Percentiles rank a stretch among this genome's conserved stretches.
Conservation (phyloP, 2,329 filamentous ascomycete species). For the Aureobasidium zeae region DNA sequence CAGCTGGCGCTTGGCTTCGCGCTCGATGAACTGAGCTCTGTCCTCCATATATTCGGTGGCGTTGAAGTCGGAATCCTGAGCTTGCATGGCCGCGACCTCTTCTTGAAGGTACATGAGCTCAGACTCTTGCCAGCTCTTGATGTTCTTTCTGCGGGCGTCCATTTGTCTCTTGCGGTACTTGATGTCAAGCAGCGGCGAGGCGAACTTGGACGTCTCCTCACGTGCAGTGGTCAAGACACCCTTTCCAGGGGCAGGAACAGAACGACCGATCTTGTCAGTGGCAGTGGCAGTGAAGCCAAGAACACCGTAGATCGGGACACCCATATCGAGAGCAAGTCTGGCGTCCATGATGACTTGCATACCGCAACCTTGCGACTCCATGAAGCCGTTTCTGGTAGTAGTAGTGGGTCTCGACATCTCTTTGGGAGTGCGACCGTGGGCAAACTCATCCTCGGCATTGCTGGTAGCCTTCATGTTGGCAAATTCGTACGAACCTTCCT, state of each 20-base stretch:
- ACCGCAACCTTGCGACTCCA: conserved; percentile 98
- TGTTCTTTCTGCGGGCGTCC: conserved; percentile 84
- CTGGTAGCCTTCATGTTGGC: conserved; percentile 99
- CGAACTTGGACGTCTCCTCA: conserved; percentile 83
- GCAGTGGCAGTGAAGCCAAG: conserved; percentile 89
- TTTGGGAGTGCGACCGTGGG: conserved; percentile 83
- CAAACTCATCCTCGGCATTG: conserved; percentile 94
- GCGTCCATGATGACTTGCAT: conserved; percentile 98
- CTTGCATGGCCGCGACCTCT: conserved; percentile 84
- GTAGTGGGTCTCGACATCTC: conserved; percentile 98
- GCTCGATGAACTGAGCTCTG: conserved; percentile 76
- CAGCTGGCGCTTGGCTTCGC: conserved; percentile 78
- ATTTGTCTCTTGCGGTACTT: conserved; percentile 95
- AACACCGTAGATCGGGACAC: conserved; percentile 93
- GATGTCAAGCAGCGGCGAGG: conserved; percentile 90
- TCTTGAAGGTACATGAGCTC: conserved; percentile 89
- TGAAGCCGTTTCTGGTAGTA: conserved; percentile 94
- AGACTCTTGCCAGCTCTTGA: conserved; percentile 93
- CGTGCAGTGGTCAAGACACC: conserved; percentile 94
- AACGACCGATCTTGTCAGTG: conserved; percentile 97
- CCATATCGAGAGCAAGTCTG: conserved; percentile 93
- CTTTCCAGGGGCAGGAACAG: conserved; percentile 89
- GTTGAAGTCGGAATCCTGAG: conserved; percentile 62
- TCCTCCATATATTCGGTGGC: conserved; percentile 80
- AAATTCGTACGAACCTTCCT: conserved; percentile 98